phyloP scores from a whole-genome alignment of 352 stramenopile genomes.

The Pythium chondricola region DNA sequence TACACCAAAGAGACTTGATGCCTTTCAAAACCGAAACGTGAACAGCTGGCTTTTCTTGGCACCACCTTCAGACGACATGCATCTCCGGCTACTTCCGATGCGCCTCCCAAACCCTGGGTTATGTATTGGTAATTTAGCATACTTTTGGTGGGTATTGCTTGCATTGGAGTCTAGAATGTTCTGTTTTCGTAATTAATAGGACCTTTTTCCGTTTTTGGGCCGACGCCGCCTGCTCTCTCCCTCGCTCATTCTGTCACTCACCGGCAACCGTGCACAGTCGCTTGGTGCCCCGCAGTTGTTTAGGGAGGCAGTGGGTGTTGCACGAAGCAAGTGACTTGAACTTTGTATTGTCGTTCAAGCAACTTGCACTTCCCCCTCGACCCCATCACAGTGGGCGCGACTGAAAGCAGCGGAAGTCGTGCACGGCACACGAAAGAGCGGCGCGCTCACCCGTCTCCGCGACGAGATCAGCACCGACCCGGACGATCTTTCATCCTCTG shows the following conservation, averaged over 20 bases:
- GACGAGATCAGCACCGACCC: too few relatives aligned
- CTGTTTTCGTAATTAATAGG: conserved; percentile 3
- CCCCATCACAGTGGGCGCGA: too few relatives aligned
- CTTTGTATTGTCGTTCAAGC: conserved; percentile 19
- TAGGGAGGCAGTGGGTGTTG: conserved; percentile 9
- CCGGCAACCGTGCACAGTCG: conserved; percentile 9
- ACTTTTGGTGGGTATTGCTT: not conserved
- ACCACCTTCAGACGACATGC: conserved; percentile 16
- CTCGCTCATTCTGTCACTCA: conserved; percentile 5
- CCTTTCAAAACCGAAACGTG: conserved; percentile 21
- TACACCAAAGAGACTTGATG: conserved; percentile 6
- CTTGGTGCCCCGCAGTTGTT: conserved; percentile 1
- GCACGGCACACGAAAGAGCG: too few relatives aligned
- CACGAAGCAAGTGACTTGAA: conserved; percentile 16
- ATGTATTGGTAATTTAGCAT: not conserved
- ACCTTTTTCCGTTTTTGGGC: conserved; percentile 9
- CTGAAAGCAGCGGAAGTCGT: too few relatives aligned
- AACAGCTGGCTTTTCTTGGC: not conserved
- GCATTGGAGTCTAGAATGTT: conserved; percentile 14
- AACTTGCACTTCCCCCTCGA: conserved; percentile 18
- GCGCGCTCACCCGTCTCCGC: too few relatives aligned
- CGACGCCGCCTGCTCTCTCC: conserved; percentile 9
- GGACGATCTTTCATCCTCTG: too few relatives aligned
- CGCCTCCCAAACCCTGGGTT: not conserved
- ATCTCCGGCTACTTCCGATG: not conserved